These are phyloP conservation scores for Lactuca saligna DNA, from an alignment of 129 eudicot genomes.

Conservation along the genomic window DNA sequence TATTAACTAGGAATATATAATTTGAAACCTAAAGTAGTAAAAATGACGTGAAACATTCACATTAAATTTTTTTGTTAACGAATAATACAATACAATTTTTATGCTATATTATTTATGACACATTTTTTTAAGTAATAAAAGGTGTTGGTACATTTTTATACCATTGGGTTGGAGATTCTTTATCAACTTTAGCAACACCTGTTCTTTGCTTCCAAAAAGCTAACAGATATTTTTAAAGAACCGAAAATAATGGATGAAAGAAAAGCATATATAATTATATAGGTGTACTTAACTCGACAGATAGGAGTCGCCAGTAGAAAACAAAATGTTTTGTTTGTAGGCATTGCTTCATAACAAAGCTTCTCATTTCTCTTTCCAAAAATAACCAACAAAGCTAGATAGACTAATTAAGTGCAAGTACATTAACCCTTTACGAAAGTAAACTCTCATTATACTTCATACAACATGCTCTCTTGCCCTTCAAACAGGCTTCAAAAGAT, in stretches of 20 bases:
- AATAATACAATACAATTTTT: too few species aligned
- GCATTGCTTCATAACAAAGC: conserved; percentile 28
- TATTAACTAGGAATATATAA: too few species aligned
- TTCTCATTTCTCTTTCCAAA: conserved; percentile 29
- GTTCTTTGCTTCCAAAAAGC: background rate
- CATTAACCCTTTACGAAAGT: conserved; percentile 15
- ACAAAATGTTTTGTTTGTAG: conserved; percentile 21
- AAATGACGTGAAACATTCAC: too few species aligned
- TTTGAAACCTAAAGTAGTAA: too few species aligned
- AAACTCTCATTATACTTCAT: background rate
- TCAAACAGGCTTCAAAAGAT: background rate
- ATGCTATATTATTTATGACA: too few species aligned
- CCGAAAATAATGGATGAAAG: background rate
- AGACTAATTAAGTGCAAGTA: conserved; percentile 18
- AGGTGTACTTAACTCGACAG: conserved; percentile 27
- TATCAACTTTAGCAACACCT: background rate
- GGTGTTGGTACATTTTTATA: too few species aligned
- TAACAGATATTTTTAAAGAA: conserved; percentile 6
- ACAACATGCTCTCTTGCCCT: conserved; percentile 5
- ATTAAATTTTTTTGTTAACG: too few species aligned
- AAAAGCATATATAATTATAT: background rate
- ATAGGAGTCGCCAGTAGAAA: conserved; percentile 21
- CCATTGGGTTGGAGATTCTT: too few species aligned
- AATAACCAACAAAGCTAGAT: conserved; percentile 23
- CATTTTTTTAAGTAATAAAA: too few species aligned